Conservation (phyloP, 2,329 filamentous ascomycete species). For the Epichloe bromicola region DNA sequence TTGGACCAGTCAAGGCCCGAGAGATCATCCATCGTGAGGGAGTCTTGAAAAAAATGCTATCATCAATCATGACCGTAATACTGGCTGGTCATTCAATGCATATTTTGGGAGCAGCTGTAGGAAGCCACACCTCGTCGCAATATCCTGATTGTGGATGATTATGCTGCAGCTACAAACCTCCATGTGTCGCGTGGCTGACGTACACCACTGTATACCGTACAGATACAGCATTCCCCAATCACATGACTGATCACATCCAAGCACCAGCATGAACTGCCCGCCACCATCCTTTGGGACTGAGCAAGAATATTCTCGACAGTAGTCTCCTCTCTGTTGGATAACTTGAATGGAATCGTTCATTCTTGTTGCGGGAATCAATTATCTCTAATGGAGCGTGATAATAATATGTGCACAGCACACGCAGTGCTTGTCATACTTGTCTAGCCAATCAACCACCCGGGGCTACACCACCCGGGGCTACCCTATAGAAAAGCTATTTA, state of each 20-base stretch:
- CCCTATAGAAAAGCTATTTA: too few species aligned
- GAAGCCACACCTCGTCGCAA: background rate
- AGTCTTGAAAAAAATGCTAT: background rate
- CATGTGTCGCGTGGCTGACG: background rate
- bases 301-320: too few species aligned
- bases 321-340: too few species aligned
- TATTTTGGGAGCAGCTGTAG: background rate
- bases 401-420: too few species aligned
- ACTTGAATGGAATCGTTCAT: too few species aligned
- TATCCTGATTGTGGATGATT: background rate
- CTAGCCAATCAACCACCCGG: too few species aligned
- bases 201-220: background rate
- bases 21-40: slow-evolving; percentile 45
- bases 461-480: too few species aligned
- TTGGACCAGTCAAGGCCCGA: slow-evolving; percentile 47
- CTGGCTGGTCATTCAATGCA: slow-evolving; percentile 5
- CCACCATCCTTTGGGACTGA: too few species aligned
- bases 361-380: too few species aligned
- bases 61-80: slow-evolving; percentile 4
- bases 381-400: too few species aligned
- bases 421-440: too few species aligned
- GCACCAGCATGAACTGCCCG: background rate
- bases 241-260: background rate
- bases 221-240: background rate
- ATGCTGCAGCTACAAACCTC: background rate